Conservation (phyloP, 495 filamentous ascomycete genomes). For the Daldinia concentrica region DNA sequence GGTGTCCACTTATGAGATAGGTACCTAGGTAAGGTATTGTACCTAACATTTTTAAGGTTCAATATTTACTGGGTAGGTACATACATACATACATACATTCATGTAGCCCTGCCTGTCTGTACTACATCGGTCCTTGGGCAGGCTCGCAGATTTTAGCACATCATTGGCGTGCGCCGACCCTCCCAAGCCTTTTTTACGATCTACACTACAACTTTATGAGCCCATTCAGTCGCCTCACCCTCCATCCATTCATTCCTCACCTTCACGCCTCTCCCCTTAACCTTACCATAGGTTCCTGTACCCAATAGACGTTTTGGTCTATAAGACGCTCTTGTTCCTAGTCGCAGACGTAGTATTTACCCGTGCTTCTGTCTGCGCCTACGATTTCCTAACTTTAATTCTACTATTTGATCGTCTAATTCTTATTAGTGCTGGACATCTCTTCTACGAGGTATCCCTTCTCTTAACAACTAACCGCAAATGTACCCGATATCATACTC, state of each 20-base stretch:
- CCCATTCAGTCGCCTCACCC: constrained; percentile 28
- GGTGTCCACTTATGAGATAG: neutral
- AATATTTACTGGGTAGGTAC: neutral
- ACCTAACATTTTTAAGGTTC: constrained; percentile 4
- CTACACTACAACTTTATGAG: constrained; percentile 23
- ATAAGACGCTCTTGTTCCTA: neutral
- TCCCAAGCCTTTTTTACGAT: constrained; percentile 28
- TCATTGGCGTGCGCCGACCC: constrained; percentile 28
- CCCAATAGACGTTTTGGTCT: constrained; percentile 7
- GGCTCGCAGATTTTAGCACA: constrained; percentile 39
- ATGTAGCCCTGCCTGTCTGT: neutral
- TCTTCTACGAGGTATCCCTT: constrained; percentile 34
- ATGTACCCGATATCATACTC: constrained; percentile 47
- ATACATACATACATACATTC: too few species aligned
- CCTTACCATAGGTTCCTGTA: neutral
- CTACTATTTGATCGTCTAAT: neutral
- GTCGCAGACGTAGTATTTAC: constrained; percentile 15
- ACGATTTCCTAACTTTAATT: neutral
- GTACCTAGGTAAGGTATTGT: constrained; percentile 14
- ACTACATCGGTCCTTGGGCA: constrained; percentile 28
- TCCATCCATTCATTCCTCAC: constrained; percentile 26
- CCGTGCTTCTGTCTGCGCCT: constrained; percentile 17
- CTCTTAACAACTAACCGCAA: constrained; percentile 36
- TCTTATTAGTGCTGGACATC: constrained; percentile 12
- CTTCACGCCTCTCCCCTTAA: constrained; percentile 4